Evolutionary conservation across 768 basidiomycete species (phyloP), one percentile per base, ranked within the genome.

Genomic region (Fistulinella prunicolor): DNA sequence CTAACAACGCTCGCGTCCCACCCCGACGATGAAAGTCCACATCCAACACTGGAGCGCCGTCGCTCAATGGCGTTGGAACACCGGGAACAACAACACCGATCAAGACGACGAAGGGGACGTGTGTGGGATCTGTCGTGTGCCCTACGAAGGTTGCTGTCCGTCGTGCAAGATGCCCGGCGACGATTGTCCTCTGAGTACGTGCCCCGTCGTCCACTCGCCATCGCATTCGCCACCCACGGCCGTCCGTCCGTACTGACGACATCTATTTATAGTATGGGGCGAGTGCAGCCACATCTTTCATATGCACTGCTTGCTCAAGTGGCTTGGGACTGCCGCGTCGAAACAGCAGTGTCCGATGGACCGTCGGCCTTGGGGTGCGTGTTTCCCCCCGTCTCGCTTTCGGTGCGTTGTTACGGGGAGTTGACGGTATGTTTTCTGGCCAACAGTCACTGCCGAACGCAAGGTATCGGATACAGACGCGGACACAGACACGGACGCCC

Each of bases 341-440:
- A 97, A 97, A 66, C 85, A 88, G 57, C 92, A 94, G 57, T 99
- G 96, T 74, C 96, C 96, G n/a, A 94, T 99, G 92, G 95, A 98
- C 63, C 77, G 96, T 24, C 73, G 92, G 58, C 74, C 85, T 3
- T 99, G 95, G 95, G 85, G 94, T 94, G 55, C 50, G 86, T 74
- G 6, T 9, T 7, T 23, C 16, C 19, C 26, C 21, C 37, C 9
- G 6, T 28, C 28, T 28, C 28, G 7, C 28, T 6, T 28, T 28
- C 28, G 7, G 28, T 6, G 28, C 12, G 12, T 12, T 6, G 28
- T 28, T n/a, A n/a, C n/a, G n/a, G n/a, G n/a, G n/a, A n/a, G n/a
- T n/a, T n/a, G n/a, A n/a, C n/a, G n/a, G n/a, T n/a, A n/a, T n/a
- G n/a, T n/a, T n/a, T n/a, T n/a, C n/a, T 9, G 9, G 13, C 35